Conservation (phyloP, 1,284 basidiomycete species). For the Pascua guehoae region DNA sequence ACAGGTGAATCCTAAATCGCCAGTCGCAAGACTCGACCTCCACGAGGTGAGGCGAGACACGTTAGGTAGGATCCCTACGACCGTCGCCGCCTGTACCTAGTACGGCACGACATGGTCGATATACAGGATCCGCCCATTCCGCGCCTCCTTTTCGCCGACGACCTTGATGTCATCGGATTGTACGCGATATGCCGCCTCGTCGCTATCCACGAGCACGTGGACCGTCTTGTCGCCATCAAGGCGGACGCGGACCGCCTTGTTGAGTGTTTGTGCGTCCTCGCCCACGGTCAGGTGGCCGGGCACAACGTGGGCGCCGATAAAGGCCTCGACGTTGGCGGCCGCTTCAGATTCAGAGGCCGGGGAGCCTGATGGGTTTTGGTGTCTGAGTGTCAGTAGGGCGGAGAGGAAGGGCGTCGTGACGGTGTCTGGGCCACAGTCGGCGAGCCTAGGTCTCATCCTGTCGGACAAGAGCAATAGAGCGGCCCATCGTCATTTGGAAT, state of each 20-base stretch:
- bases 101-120: conserved; percentile 33
- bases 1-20: too few relatives aligned
- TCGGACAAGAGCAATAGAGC: too few relatives aligned
- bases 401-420: too few relatives aligned
- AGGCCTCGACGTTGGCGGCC: conserved; percentile 33
- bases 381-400: conserved; percentile 9
- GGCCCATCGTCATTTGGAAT: too few relatives aligned
- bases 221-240: conserved; percentile 23
- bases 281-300: conserved; percentile 21
- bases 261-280: conserved; percentile 25
- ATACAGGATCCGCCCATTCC: conserved; percentile 44
- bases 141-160: conserved; percentile 34
- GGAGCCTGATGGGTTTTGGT: conserved; percentile 22
- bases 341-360: conserved; percentile 22
- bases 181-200: conserved; percentile 17
- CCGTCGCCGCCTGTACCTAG: not conserved
- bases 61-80: too few relatives aligned
- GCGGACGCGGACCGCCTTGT: conserved; percentile 22
- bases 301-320: conserved; percentile 41
- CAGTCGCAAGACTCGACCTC: too few relatives aligned
- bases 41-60: too few relatives aligned
- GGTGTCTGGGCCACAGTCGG: too few relatives aligned
- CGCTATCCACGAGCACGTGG: conserved; percentile 15
- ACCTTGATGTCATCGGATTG: conserved; percentile 40
- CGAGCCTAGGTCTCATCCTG: too few relatives aligned